A percentile compares a stretch with the other conserved stretches of the same genome.
Evolutionary conservation across 805 yeast genomes (phyloP).

Genomic region (Candida ortonii): DNA sequence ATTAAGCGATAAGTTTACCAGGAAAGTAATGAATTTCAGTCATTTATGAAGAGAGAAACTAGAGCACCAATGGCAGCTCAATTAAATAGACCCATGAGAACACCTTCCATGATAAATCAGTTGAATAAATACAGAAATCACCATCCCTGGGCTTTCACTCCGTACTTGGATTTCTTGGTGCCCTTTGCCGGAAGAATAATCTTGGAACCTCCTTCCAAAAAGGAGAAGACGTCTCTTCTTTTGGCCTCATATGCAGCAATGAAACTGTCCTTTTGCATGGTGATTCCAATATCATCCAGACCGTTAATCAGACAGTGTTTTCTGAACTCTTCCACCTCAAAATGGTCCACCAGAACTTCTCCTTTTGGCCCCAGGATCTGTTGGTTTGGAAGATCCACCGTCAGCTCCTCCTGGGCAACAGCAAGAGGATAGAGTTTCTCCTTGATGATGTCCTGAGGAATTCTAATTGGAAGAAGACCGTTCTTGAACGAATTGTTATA

Average conservation of each 20-base stretch:
- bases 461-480: conserved; percentile 88
- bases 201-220: conserved; percentile 86
- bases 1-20: conserved; percentile 26
- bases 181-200: conserved; percentile 63
- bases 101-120: conserved; percentile 2
- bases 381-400: conserved; percentile 86
- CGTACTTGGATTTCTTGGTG: conserved; percentile 63
- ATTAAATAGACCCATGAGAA: neutral
- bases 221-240: conserved; percentile 80
- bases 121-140: conserved; percentile 26
- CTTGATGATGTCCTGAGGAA: conserved; percentile 73
- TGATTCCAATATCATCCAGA: conserved; percentile 94
- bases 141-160: conserved; percentile 75
- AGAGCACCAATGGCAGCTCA: neutral
- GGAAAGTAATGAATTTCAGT: no score
- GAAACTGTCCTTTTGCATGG: conserved; percentile 81
- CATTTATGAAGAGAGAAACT: conserved; percentile 1
- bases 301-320: conserved; percentile 94
- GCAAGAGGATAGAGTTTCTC: conserved; percentile 80
- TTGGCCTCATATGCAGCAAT: conserved; percentile 70
- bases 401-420: conserved; percentile 62
- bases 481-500: conserved; percentile 96
- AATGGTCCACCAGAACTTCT: conserved; percentile 73
- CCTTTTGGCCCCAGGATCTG: conserved; percentile 65
- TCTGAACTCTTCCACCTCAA: conserved; percentile 88